A percentile compares a stretch with the other conserved stretches of the same genome.
phyloP scores from a whole-genome alignment of 805 yeast species.

The Lipomyces lipofer region DNA sequence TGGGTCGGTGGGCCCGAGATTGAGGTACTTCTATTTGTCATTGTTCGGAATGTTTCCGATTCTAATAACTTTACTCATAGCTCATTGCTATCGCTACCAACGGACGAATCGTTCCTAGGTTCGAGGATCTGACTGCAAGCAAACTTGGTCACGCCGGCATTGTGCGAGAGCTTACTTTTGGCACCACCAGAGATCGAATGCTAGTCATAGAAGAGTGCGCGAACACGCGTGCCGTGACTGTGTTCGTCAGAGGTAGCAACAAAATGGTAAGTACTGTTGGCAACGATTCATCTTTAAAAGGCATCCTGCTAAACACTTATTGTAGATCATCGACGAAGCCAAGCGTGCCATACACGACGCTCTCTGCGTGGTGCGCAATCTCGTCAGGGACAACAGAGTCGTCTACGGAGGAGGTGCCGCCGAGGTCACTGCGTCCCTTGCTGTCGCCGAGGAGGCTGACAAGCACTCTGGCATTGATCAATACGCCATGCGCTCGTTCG shows the following conservation, averaged over 20 bases:
- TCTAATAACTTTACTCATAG: not conserved
- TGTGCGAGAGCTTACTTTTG: slow-evolving; percentile 86
- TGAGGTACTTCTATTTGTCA: slow-evolving; percentile 47
- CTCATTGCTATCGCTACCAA: slow-evolving; percentile 95
- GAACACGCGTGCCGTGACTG: slow-evolving; percentile 84
- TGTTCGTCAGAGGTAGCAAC: slow-evolving; percentile 92
- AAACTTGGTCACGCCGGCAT: slow-evolving; percentile 88
- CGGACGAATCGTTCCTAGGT: slow-evolving; percentile 95
- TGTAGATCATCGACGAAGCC: slow-evolving; percentile 83
- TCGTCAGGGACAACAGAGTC: slow-evolving; percentile 85
- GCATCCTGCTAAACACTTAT: not conserved
- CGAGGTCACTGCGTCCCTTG: slow-evolving; percentile 89
- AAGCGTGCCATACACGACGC: slow-evolving; percentile 96
- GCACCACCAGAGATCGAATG: slow-evolving; percentile 96
- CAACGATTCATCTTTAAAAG: not conserved
- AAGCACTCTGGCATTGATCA: slow-evolving; percentile 93
- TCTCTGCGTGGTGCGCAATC: slow-evolving; percentile 93
- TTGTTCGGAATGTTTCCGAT: not conserved
- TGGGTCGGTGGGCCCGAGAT: slow-evolving; percentile 99
- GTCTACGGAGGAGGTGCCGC: slow-evolving; percentile 99
- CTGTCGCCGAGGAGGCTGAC: slow-evolving; percentile 89
- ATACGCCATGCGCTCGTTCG: slow-evolving; percentile 94
- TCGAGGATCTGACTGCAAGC: slow-evolving; percentile 79
- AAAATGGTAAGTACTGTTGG: slow-evolving; percentile 69
- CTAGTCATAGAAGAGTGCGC: slow-evolving; percentile 87